Base-by-base conservation (phyloP, 257 asterid species). In the Solanum tarapatanum region DNA sequence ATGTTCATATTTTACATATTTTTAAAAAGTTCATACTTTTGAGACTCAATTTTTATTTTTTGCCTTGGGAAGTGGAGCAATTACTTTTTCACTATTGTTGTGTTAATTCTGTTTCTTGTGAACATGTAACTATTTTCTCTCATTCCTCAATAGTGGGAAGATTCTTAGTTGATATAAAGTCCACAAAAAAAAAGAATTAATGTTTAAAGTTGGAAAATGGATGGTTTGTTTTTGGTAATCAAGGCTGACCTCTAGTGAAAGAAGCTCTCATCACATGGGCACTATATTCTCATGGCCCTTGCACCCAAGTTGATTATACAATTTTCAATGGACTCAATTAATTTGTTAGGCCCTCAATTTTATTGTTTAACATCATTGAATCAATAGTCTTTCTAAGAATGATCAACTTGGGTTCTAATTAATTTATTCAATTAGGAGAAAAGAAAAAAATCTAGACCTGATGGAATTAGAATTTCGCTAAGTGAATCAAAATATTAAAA, bases 221-320 rank as follows among this genome's bases (percentile, higher is more conserved):
- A 89, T 58, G 91, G 88, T 37, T 68, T 83, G 64, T 82, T 82
- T 86, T 89, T 41, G 58, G 85, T 48, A 74, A 33, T 83, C 11
- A 75, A 87, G 69, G 58, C 51, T 13, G 36, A 58, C 90, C 89
- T 82, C 83, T 79, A 80, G 45, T 64, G 66, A 36, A 70, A 55
- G 73, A 85, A 85, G 83, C 74, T 79, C 30, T 80, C 84, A 88
- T 80, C 88, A 88, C 87, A 86, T 88, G 84, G 84, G 87, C 88
- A 80, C 30, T 79, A 77, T 85, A 88, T 88, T 86, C 88, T 86
- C 68, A 28, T 75, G 88, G 87, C 66, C 85, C 62, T 41, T 79
- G 66, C 37, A 41, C 37, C 5, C 64, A 41, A 79, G 66, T 79
- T 79, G 84, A 79, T 35, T 79, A 2, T 39, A 16, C 9, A 79